Conservation (phyloP, 257 asterid species). For the Solanum tacnaense region DNA sequence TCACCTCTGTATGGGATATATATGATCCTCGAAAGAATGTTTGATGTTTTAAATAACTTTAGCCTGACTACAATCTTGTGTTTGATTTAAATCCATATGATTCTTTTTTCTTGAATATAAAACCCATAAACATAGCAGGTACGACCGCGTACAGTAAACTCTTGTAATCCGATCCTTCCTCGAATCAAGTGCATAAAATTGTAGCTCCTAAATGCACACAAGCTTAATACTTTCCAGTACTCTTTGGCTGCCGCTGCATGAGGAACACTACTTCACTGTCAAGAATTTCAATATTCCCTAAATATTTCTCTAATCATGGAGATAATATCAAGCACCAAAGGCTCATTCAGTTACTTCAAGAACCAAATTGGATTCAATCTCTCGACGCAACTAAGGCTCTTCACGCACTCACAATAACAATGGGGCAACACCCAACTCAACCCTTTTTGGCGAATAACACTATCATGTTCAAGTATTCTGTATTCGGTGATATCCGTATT, state of each 20-base stretch:
- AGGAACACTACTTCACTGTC: conserved; percentile 13
- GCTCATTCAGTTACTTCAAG: conserved; percentile 29
- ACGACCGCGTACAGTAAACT: too few relatives aligned
- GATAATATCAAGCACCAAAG: conserved; percentile 20
- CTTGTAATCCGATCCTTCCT: too few relatives aligned
- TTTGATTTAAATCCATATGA: too few relatives aligned
- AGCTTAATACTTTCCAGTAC: too few relatives aligned
- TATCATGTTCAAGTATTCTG: conserved; percentile 23
- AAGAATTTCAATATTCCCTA: neutral
- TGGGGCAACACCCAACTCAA: conserved; percentile 29
- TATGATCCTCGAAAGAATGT: neutral
- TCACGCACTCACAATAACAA: conserved; percentile 54
- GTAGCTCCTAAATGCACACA: neutral
- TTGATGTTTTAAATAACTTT: too few relatives aligned
- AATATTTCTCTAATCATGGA: conserved; percentile 1
- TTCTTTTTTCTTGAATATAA: too few relatives aligned
- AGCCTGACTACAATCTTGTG: too few relatives aligned
- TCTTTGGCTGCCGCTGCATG: conserved; percentile 25
- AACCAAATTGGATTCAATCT: conserved; percentile 27
- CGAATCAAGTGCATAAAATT: too few relatives aligned
- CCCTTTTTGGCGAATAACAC: conserved; percentile 48
- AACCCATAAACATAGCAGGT: too few relatives aligned
- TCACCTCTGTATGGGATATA: too few relatives aligned
- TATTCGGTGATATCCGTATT: conserved; percentile 16
- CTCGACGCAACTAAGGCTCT: conserved; percentile 32